Evolutionary conservation across 352 stramenopile genomes (phyloP), one percentile per base, ranked within the genome.

Genomic region (Hyaloperonospora arabidopsidis): DNA sequence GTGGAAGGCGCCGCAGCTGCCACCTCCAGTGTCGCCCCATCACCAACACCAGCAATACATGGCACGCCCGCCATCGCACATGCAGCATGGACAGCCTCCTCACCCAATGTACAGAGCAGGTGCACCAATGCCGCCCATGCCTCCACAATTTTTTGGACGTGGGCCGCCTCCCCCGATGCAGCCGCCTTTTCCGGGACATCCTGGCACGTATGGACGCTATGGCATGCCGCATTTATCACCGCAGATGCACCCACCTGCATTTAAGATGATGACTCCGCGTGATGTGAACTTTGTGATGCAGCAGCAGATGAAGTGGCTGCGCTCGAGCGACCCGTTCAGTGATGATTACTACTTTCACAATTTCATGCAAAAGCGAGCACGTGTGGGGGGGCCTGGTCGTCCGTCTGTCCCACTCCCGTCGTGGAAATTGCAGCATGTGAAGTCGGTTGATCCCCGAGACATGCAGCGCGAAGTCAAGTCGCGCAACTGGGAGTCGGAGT

Each of bases 341-440:
- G 83, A 93, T 56, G 83, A 93, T 63, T 91, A 93, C 56, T 93
- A 91, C 51, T 93, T 88, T 54, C 77, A 91, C 64, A 91, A 91
- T 55, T 87, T 78, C 38, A 66, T 81, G 64, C 76, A 89, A 65
- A 93, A 93, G 65, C 76, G 80, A 13, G 64, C 70, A 34, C 76
- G 79, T 13, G 47, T 40, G 29, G 66, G 53, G 3, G 57, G 56
- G 12, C 49, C 63, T 22, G 72, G 72, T 17, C 57, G 69, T 22
- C 55, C 65, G 4, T 67, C 68, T 1, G 62, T 80, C 1, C 83
- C 80, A 23, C 61, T 91, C 38, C 83, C 80, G 36, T 91, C 80
- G 32, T 89, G 78, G 83, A 87, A 91, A 59, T 67, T 93, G 10
- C 72, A 90, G 63, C 83, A 93, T 54, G 72, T 93, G 34, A 89